phyloP scores from a whole-genome alignment of 1,139 yeast species.

The Petasospora fabianii region DNA sequence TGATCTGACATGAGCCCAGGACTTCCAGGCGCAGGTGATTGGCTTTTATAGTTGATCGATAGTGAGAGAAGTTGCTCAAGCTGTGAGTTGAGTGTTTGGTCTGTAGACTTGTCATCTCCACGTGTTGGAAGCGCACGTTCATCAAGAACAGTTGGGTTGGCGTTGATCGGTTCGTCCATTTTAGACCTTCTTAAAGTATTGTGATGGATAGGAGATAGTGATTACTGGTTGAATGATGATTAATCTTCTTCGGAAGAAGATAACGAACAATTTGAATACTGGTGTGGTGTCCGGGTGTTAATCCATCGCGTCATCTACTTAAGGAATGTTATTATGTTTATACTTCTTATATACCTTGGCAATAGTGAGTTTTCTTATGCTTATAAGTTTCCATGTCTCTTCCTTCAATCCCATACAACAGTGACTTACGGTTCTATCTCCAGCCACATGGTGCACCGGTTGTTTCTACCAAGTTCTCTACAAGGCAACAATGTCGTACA shows the following conservation, averaged over 20 bases:
- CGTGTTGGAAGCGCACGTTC: constrained; percentile 75
- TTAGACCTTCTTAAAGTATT: no score
- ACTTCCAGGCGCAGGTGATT: neutral
- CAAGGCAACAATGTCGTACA: constrained; percentile 5
- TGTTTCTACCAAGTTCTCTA: constrained; percentile 4
- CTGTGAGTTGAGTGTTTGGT: constrained; percentile 26
- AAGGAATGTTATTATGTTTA: no score
- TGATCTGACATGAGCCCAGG: constrained; percentile 13
- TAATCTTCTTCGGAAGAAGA: no score
- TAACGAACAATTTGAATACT: no score
- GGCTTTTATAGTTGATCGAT: constrained; percentile 2
- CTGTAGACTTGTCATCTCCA: constrained; percentile 12
- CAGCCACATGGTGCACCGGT: constrained; percentile 5
- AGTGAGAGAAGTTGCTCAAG: constrained; percentile 14
- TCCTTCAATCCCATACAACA: constrained; percentile 1
- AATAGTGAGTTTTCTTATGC: no score
- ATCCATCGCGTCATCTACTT: no score
- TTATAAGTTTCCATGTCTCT: no score
- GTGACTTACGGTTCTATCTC: constrained; percentile 2
- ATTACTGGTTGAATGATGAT: no score
- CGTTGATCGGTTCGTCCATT: constrained; percentile 77
- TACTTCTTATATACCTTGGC: no score
- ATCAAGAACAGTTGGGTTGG: constrained; percentile 85
- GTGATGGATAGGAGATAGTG: no score
- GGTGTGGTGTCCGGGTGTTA: no score